phyloP scores from a whole-genome alignment of 345 rosid genomes.

The Clausena lansium region DNA sequence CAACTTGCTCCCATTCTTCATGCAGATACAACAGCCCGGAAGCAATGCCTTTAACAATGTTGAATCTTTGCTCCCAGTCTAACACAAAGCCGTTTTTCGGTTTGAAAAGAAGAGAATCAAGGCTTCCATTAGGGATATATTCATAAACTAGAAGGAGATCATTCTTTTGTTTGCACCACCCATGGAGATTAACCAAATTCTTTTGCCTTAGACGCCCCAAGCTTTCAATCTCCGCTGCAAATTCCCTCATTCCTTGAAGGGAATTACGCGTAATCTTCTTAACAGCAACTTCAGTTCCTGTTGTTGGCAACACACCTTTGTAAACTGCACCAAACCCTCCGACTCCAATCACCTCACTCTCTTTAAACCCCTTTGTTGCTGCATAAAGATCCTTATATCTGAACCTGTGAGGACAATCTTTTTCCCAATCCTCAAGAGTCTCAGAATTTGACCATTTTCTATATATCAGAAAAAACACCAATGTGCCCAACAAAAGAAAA shows the following conservation, averaged over 20 bases:
- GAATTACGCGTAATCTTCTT: constrained; percentile 62
- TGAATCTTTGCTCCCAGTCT: constrained; percentile 67
- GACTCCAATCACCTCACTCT: constrained; percentile 55
- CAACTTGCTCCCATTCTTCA: constrained; percentile 75
- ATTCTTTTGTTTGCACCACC: constrained; percentile 64
- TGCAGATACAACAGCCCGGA: constrained; percentile 63
- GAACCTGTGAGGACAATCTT: constrained; percentile 74
- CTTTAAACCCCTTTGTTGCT: constrained; percentile 63
- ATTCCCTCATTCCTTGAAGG: constrained; percentile 69
- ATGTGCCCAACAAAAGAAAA: constrained; percentile 28
- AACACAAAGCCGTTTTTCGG: constrained; percentile 27
- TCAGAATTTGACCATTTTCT: constrained; percentile 20
- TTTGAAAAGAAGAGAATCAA: constrained; percentile 42
- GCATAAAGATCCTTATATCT: constrained; percentile 49
- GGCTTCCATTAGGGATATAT: constrained; percentile 68
- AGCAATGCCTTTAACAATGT: constrained; percentile 62
- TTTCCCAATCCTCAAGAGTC: constrained; percentile 65
- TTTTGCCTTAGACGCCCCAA: constrained; percentile 69
- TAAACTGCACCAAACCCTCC: constrained; percentile 81
- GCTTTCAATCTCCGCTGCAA: constrained; percentile 74
- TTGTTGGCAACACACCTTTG: constrained; percentile 43
- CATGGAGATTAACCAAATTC: constrained; percentile 71
- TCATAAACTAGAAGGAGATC: constrained; percentile 75
- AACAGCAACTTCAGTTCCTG: constrained; percentile 52
- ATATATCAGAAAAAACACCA: constrained; percentile 18